A percentile compares a stretch with the other conserved stretches of the same genome.
These are phyloP conservation scores for Wickerhamiella azyma DNA, from an alignment of 805 yeast species.

Conservation along the genomic window DNA sequence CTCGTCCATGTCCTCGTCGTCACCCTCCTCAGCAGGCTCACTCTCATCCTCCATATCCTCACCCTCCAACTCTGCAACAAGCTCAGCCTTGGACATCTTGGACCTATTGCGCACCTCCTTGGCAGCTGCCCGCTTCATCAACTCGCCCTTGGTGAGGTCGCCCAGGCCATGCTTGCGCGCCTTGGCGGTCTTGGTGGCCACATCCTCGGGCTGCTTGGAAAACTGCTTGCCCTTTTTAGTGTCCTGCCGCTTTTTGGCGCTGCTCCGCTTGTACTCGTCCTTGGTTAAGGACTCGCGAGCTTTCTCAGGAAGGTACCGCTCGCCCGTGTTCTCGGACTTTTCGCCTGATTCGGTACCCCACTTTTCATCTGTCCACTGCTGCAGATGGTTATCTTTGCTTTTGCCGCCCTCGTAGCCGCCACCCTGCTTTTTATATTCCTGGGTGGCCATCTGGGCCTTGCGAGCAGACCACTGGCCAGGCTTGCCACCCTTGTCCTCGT, in stretches of 20 bases:
- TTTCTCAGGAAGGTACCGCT: not conserved
- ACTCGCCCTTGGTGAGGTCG: not conserved
- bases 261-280: not conserved
- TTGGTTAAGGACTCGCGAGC: not conserved
- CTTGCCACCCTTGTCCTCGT: not conserved
- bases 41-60: not conserved
- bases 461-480: not conserved
- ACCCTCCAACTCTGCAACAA: not conserved
- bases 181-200: not conserved
- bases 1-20: not conserved
- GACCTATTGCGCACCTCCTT: not conserved
- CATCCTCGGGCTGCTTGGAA: not conserved
- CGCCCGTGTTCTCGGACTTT: not conserved
- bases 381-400: not conserved
- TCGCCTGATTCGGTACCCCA: not conserved
- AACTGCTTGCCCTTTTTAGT: not conserved
- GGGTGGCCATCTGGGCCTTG: not conserved
- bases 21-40: not conserved
- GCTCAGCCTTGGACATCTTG: not conserved
- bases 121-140: not conserved
- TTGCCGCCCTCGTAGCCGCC: not conserved
- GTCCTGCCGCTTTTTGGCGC: not conserved
- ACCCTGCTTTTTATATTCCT: not conserved
- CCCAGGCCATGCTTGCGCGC: not conserved
- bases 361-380: not conserved